Evolutionary conservation across 2,329 filamentous ascomycete genomes (phyloP), one percentile per base, ranked within the genome.

Genomic region (Phialophora chinensis): DNA sequence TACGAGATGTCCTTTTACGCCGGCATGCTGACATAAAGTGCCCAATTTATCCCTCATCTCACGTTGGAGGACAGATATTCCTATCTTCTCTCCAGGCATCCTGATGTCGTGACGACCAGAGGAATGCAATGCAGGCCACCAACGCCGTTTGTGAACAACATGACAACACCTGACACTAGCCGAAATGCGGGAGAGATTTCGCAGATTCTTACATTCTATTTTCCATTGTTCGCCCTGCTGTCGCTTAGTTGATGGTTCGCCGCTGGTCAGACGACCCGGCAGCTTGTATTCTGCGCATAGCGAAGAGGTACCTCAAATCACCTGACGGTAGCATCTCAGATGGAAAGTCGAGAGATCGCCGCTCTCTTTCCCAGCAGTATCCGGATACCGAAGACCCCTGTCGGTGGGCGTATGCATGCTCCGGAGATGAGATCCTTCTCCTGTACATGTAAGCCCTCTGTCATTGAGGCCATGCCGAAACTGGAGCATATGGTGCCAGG

Each of bases 391-490:
- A 23, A 25, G 49, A 14, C 6, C 49, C 20, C 27, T 53, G 49
- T 53, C 12, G 17, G 5, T 44, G 20, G 38, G 38, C 49, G 49
- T 53, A 53, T 12, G 20, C 27, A 29, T 29, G 3, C 33, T 29
- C 23, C n/a, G n/a, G 23, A 49, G n/a, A 23, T 47, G 60, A 55
- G 49, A 60, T 60, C 49, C 29, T 27, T 47, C 44, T 49, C n/a
- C 53, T 27, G 17, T 50, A n/a, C 6, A 44, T 47, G 63, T 66
- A 31, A 55, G 56, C 55, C 63, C 56, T 50, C 49, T 60, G 65
- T 67, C 58, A 23, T n/a, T 44, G 14, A n/a, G 38, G 38, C 17
- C 49, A 35, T 25, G 49, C n/a, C 27, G 11, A 27, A 27, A 7
- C 23, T 29, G 23, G 20, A 4, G 23, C 27, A 14, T 49, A 17